Percentiles rank a stretch among this genome's conserved stretches.
Conservation (phyloP, 75 land plant genomes). For the Pseudotsuga menziesii region DNA sequence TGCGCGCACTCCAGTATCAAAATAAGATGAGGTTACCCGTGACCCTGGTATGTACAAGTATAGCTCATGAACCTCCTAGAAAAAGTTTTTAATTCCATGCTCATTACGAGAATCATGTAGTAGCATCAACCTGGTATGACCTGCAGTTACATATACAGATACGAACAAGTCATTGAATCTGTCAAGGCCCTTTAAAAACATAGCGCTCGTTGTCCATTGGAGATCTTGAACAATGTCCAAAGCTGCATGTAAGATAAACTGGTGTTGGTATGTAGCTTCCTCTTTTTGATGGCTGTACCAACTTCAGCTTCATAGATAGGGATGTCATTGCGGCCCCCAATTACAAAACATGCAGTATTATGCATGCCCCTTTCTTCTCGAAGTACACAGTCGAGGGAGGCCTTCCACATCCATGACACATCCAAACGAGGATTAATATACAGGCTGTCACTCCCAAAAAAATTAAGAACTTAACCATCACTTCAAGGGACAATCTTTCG, state of each 20-base stretch:
- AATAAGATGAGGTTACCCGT: conserved; percentile 80
- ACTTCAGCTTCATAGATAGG: conserved; percentile 63
- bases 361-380: conserved; percentile 23
- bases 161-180: conserved; percentile 92
- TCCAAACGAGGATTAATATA: too few relatives aligned
- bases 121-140: conserved; percentile 97
- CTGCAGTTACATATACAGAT: conserved; percentile 97
- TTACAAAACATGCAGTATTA: conserved; percentile 54
- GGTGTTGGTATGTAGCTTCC: conserved; percentile 91
- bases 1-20: conserved; percentile 91
- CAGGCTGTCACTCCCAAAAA: too few relatives aligned
- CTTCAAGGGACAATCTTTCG: too few relatives aligned
- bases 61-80: conserved; percentile 97
- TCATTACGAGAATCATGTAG: conserved; percentile 97
- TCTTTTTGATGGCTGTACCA: conserved; percentile 58
- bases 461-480: too few relatives aligned
- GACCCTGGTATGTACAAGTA: conserved; percentile 93
- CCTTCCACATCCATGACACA: too few relatives aligned
- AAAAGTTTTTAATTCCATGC: conserved; percentile 96
- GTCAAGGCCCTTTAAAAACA: conserved; percentile 90
- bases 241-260: conserved; percentile 93
- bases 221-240: conserved; percentile 95
- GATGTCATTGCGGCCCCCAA: conserved; percentile 53
- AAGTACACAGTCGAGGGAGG: too few relatives aligned
- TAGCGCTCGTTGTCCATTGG: conserved; percentile 94